Evolutionary conservation across 2,329 filamentous ascomycete genomes (phyloP), one percentile per base, ranked within the genome.

Genomic region (Fusarium protoensiforme): DNA sequence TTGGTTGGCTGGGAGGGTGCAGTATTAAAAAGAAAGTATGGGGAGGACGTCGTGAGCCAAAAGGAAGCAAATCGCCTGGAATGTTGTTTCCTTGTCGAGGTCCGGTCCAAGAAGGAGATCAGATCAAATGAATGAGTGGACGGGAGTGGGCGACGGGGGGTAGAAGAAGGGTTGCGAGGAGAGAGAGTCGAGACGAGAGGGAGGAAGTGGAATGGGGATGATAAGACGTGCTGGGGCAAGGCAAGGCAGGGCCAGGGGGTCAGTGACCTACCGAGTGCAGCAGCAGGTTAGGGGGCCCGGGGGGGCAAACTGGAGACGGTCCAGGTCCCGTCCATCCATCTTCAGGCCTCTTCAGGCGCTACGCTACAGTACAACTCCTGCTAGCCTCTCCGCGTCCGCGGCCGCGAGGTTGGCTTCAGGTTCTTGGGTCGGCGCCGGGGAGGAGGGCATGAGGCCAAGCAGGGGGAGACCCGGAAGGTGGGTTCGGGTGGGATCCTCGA

Each of bases 101-200:
- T 78, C 76, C 76, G 46, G 73, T 78, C 76, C 76, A 68, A 77
- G 72, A 77, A 78, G 58, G 53, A 66, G 75, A 69, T 73, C 61
- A 61, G 65, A 72, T 65, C 65, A 76, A 76, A 77, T 68, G 69
- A 78, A 72, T 67, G 73, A 73, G 66, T 65, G 70, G 71, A 72
- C 41, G 65, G 39, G 63, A 57, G 76, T 66, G 75, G 70, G 72
- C 65, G 76, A 76, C 73, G 68, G 67, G 72, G 74, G 75, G 72
- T 74, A 74, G 71, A 75, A 77, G 64, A 75, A 77, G 68, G 73
- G 61, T 53, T 63, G 53, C 16, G 24, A 57, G 58, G 43, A 70
- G 66, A 65, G 65, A 18, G 62, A 43, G 64, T 70, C 64, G 70
- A 75, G 69, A 46, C 39, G 69, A 65, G 68, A 61, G 46, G 31